A percentile compares a stretch with the other conserved stretches of the same genome.
phyloP scores from a whole-genome alignment of 805 yeast genomes.

The Tetrapisispora iriomotensis region DNA sequence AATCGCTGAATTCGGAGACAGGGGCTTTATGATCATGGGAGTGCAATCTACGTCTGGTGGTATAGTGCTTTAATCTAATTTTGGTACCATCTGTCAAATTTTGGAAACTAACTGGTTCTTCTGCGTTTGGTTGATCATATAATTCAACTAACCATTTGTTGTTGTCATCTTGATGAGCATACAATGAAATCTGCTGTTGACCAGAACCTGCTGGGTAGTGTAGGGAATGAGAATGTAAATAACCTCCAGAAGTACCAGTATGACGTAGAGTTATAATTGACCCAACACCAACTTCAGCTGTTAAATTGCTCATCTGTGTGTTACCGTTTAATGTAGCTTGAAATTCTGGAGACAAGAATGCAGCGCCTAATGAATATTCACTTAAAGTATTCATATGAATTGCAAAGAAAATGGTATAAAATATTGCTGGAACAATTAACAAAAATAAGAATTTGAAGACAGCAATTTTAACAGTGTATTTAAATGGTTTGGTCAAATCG shows the following conservation, averaged over 20 bases:
- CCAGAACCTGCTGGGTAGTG: conserved; percentile 69
- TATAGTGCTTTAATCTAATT: conserved; percentile 53
- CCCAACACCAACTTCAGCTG: conserved; percentile 64
- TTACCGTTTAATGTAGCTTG: conserved; percentile 53
- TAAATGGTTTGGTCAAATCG: conserved; percentile 46
- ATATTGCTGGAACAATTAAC: conserved; percentile 45
- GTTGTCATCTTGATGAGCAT: conserved; percentile 68
- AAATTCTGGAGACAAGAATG: conserved; percentile 65
- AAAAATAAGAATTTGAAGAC: conserved; percentile 42
- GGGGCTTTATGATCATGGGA: conserved; percentile 79
- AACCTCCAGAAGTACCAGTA: conserved; percentile 63
- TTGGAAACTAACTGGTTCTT: conserved; percentile 43
- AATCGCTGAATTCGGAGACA: conserved; percentile 54
- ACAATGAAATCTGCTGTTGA: conserved; percentile 74
- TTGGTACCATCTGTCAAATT: conserved; percentile 61
- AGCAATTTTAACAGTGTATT: conserved; percentile 38
- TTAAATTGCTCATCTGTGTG: conserved; percentile 46
- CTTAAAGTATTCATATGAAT: conserved; percentile 50
- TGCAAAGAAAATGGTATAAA: conserved; percentile 51
- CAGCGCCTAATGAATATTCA: conserved; percentile 61
- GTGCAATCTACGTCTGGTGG: conserved; percentile 59
- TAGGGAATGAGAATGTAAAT: conserved; percentile 71
- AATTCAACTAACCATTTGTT: conserved; percentile 66
- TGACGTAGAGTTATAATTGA: conserved; percentile 62
- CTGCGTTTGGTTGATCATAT: conserved; percentile 37